phyloP scores from a whole-genome alignment of 78 protist genomes.

The Protostelium mycophagum region DNA sequence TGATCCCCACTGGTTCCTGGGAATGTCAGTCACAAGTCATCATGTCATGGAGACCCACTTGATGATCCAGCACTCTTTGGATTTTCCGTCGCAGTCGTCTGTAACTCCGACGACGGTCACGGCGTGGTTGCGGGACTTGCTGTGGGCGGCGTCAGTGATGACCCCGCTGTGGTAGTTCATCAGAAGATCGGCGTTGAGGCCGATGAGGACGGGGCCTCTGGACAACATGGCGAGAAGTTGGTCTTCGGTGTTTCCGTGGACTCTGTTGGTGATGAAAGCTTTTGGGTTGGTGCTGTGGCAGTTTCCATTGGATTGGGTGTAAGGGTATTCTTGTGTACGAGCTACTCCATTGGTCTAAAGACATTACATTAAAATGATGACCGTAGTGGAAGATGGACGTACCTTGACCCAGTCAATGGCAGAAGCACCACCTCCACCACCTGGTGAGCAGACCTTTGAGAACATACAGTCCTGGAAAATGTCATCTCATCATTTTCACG shows the following conservation, averaged over 20 bases:
- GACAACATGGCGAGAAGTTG: not conserved
- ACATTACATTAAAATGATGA: no score
- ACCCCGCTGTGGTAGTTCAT: not conserved
- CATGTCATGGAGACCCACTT: no score
- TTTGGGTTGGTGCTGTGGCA: not conserved
- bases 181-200: not conserved
- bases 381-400: not conserved
- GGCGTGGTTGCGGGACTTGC: not conserved
- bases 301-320: not conserved
- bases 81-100: not conserved
- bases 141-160: not conserved
- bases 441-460: not conserved
- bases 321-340: not conserved
- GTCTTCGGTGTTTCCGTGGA: not conserved
- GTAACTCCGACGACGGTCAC: not conserved
- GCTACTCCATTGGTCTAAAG: not conserved
- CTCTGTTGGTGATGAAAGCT: not conserved
- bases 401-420: not conserved
- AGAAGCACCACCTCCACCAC: not conserved
- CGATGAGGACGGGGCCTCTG: not conserved
- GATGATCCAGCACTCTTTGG: not conserved
- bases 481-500: no score
- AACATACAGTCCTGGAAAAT: not conserved
- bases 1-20: not conserved
- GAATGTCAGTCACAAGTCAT: no score